phyloP scores from a whole-genome alignment of 2,329 filamentous ascomycete species.

The Nigrospora sphaerica region DNA sequence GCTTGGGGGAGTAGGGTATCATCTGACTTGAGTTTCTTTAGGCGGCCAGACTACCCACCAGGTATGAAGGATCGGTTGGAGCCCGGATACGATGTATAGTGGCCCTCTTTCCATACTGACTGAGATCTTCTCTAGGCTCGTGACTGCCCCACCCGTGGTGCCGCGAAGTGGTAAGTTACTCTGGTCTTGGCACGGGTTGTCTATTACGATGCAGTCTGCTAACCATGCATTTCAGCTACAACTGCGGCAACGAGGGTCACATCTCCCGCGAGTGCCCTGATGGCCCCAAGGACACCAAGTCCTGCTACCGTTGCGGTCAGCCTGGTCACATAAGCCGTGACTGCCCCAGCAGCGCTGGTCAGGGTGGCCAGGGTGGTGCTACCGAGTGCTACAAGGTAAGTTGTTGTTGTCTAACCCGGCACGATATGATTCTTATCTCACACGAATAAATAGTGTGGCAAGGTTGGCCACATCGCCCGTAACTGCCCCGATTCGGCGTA shows the following conservation, averaged over 20 bases:
- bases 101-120: constrained; percentile 15
- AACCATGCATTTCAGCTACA: constrained; percentile 19
- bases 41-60: constrained; percentile 69
- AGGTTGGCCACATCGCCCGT: constrained; percentile 92
- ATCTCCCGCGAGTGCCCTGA: constrained; percentile 82
- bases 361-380: constrained; percentile 35
- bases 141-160: constrained; percentile 79
- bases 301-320: constrained; percentile 73
- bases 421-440: not conserved
- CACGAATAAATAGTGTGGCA: constrained; percentile 59
- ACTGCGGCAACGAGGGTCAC: constrained; percentile 56
- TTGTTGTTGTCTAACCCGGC: not conserved
- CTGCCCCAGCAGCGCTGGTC: constrained; percentile 50
- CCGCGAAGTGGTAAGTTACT: constrained; percentile 66
- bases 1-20: constrained; percentile 8
- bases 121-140: constrained; percentile 50
- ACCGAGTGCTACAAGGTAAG: constrained; percentile 84
- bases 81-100: constrained; percentile 6
- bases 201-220: not conserved
- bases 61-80: constrained; percentile 41
- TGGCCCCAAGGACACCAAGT: constrained; percentile 78
- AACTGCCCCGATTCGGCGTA: constrained; percentile 68
- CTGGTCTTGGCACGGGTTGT: constrained; percentile 11
- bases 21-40: constrained; percentile 30
- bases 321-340: constrained; percentile 89